Percentiles rank a stretch among this genome's conserved stretches.
These are phyloP conservation scores for Oxytropis ochrocephala DNA, from an alignment of 306 rosid genomes.

Conservation along the genomic window DNA sequence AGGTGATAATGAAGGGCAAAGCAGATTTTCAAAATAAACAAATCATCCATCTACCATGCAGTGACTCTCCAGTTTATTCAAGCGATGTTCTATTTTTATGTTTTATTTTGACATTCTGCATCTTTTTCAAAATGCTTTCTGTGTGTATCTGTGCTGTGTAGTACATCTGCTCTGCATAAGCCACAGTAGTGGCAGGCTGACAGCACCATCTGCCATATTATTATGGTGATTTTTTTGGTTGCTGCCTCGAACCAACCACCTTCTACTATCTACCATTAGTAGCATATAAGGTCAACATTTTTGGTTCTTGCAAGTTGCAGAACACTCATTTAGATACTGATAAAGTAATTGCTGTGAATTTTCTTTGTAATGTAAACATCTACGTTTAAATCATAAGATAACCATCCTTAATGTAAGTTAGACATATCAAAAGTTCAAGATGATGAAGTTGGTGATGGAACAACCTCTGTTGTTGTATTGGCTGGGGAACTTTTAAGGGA, in stretches of 20 bases:
- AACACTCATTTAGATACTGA: neutral
- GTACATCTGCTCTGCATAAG: neutral
- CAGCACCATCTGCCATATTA: neutral
- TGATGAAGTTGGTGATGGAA: constrained; percentile 99
- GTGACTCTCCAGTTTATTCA: neutral
- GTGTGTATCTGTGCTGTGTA: too few relatives aligned
- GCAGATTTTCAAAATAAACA: too few relatives aligned
- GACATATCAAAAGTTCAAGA: constrained; percentile 99
- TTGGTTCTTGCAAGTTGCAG: neutral
- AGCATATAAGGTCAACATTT: neutral
- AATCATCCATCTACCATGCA: too few relatives aligned
- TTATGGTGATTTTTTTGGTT: neutral
- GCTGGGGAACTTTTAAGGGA: constrained; percentile 98
- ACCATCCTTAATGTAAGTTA: constrained; percentile 47
- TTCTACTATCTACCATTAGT: neutral
- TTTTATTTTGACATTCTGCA: neutral
- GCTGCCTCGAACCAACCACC: neutral
- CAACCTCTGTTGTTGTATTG: constrained; percentile 97
- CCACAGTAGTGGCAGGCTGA: neutral
- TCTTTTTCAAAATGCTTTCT: neutral
- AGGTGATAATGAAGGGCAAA: too few relatives aligned
- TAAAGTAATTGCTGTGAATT: neutral
- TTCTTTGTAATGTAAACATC: neutral
- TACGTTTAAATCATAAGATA: neutral
- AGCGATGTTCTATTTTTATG: neutral